Evolutionary conservation across 1,284 basidiomycete species (phyloP).

Genomic region (Peniophora sp.): DNA sequence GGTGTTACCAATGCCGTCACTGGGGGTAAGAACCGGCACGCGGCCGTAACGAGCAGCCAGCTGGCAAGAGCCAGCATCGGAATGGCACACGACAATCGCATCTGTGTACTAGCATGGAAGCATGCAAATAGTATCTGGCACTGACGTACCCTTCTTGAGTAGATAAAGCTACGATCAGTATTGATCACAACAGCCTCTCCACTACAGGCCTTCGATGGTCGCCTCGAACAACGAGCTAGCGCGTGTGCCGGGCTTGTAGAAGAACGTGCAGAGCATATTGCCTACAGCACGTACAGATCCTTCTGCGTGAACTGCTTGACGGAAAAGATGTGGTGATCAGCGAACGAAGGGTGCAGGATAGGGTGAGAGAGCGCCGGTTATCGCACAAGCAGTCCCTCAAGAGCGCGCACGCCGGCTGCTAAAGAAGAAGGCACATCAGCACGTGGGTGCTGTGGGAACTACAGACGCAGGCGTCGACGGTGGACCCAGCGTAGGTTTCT

Average conservation of each 20-base stretch:
- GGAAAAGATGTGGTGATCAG: slow-evolving; percentile 86
- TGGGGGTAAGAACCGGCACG: slow-evolving; percentile 94
- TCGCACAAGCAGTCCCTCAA: slow-evolving; percentile 29
- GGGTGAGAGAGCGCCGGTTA: slow-evolving; percentile 32
- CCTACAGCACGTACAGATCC: slow-evolving; percentile 92
- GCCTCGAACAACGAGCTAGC: slow-evolving; percentile 98
- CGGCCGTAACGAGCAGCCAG: slow-evolving; percentile 91
- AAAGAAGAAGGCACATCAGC: slow-evolving; percentile 3
- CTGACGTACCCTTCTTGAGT: slow-evolving; percentile 92
- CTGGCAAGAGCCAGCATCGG: slow-evolving; percentile 87
- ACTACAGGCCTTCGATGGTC: slow-evolving; percentile 96
- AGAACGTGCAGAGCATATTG: slow-evolving; percentile 89
- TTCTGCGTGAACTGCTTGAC: slow-evolving; percentile 91
- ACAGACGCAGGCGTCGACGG: not conserved
- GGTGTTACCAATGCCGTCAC: slow-evolving; percentile 98
- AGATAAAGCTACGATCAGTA: slow-evolving; percentile 80
- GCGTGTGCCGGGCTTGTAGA: slow-evolving; percentile 97
- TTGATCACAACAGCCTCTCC: slow-evolving; percentile 88
- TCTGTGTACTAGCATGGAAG: slow-evolving; percentile 96
- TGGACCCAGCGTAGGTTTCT: slow-evolving; percentile 3
- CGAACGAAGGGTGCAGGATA: slow-evolving; percentile 62
- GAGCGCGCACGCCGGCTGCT: slow-evolving; percentile 10
- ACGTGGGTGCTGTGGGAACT: slow-evolving; percentile 3
- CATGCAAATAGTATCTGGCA: slow-evolving; percentile 92
- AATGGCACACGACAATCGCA: slow-evolving; percentile 92